phyloP scores from a whole-genome alignment of 345 rosid genomes.

The Gossypioides kirkii region DNA sequence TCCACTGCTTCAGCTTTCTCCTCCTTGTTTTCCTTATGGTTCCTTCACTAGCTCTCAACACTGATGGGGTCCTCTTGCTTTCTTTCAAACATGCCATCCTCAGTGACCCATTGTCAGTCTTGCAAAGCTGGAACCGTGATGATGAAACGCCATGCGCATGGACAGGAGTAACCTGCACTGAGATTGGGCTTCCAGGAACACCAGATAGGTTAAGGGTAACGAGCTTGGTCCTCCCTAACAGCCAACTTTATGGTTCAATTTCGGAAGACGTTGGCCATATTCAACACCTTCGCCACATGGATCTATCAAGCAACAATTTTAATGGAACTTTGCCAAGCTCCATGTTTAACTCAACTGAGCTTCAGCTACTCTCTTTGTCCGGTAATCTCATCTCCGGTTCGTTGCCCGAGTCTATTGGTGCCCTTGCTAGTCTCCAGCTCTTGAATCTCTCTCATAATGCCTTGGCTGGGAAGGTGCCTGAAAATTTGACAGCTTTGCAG shows the following conservation, averaged over 20 bases:
- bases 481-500: slow-evolving; percentile 34
- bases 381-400: slow-evolving; percentile 60
- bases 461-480: slow-evolving; percentile 58
- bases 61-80: slow-evolving; percentile 55
- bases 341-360: slow-evolving; percentile 49
- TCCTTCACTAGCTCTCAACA: slow-evolving; percentile 47
- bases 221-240: slow-evolving; percentile 45
- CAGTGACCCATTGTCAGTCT: slow-evolving; percentile 54
- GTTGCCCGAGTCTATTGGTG: slow-evolving; percentile 43
- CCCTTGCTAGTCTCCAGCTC: slow-evolving; percentile 34
- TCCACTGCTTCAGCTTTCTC: slow-evolving; percentile 20
- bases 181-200: slow-evolving; percentile 34
- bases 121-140: slow-evolving; percentile 54
- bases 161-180: slow-evolving; percentile 60
- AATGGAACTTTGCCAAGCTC: slow-evolving; percentile 59
- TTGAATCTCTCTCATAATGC: slow-evolving; percentile 81
- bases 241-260: slow-evolving; percentile 63
- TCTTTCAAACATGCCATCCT: slow-evolving; percentile 65
- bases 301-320: slow-evolving; percentile 62
- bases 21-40: background rate
- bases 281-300: slow-evolving; percentile 44
- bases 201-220: slow-evolving; percentile 60
- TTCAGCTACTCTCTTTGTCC: slow-evolving; percentile 45
- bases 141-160: slow-evolving; percentile 65
- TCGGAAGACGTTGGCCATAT: slow-evolving; percentile 44